Base-by-base conservation (phyloP, 1,139 yeast genomes). In the Diutina catenulata region DNA sequence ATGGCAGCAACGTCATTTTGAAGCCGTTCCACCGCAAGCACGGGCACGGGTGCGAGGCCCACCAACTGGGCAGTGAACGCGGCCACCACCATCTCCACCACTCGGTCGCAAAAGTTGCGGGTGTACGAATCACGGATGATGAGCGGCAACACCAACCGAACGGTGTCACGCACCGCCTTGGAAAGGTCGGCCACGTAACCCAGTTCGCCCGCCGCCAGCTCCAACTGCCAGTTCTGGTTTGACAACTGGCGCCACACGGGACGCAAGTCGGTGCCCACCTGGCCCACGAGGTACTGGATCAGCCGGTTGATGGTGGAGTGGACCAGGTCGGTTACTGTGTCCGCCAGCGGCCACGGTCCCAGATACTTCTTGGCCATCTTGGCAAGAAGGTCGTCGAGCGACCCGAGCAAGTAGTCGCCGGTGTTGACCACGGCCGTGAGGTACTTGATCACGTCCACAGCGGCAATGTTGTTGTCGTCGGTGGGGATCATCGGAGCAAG, bases 231-330 rank as follows among this genome's bases (percentile, higher is more conserved):
- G 52, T 83, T 81, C 25, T 74, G 69, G 51, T 86, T 87, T 23
- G 72, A 69, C 68, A 91, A 80, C 50, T 86, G 95, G 44, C 94
- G 68, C 94, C 95, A 87, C 7, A 81, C 70, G 42, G 76, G 71
- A 27, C 74, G 78, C 39, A 80, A 59, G 43, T 83, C 88, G 15
- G 61, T 53, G 14, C 76, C 72, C 23, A 84, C 68, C 47, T 81
- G 77, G 18, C 60, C 57, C 15, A 83, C 66, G 28, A 87, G 57
- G 15, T 70, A 56, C 22, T 69, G 68, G 18, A 82, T 70, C 14
- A 31, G 24, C 9, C 25, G 25, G 22, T 31, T 31, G 5, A 21
- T 21, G 6, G 35, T 31, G 7, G 20, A 21, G 7, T 31, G 21
- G 15, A 18, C 20, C 3, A 21, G 19, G 6, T 31, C 35, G 4